These are phyloP conservation scores for Firmiana major DNA, from an alignment of 345 rosid genomes.

Conservation along the genomic window DNA sequence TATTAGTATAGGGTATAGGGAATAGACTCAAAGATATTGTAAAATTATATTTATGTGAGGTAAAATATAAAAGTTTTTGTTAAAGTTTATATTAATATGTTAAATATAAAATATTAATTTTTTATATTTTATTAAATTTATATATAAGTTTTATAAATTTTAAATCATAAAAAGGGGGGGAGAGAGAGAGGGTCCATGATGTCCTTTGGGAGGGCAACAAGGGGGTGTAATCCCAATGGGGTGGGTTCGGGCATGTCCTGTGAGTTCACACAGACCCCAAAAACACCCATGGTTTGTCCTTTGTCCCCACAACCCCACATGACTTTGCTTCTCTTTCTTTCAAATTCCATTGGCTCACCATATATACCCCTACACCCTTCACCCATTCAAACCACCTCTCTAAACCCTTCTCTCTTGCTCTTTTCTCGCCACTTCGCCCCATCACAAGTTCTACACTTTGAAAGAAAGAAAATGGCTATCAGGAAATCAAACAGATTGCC, in stretches of 20 bases:
- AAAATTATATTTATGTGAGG: no score
- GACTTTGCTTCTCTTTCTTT: conserved; percentile 14
- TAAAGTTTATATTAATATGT: no score
- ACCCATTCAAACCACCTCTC: not conserved
- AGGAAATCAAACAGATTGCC: conserved; percentile 49
- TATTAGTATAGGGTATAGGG: not conserved
- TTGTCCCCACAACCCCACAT: conserved; percentile 31
- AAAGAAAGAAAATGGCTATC: conserved; percentile 42
- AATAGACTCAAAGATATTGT: not conserved
- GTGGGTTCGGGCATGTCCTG: conserved; percentile 27
- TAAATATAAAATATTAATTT: no score
- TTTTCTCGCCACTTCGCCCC: not conserved
- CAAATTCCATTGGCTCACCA: conserved; percentile 17
- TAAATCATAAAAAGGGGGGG: no score
- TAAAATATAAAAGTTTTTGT: no score
- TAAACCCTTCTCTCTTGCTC: not conserved
- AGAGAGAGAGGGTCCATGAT: conserved; percentile 20
- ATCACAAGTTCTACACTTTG: not conserved
- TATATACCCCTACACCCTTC: conserved; percentile 29
- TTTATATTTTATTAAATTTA: no score
- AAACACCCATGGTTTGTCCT: conserved; percentile 19
- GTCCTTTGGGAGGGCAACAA: conserved; percentile 31
- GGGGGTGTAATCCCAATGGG: conserved; percentile 21
- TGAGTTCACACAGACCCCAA: conserved; percentile 22
- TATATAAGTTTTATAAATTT: no score